Evolutionary conservation across 2,329 filamentous ascomycete species (phyloP).

Genomic region (Pleochaeta shiraiana): DNA sequence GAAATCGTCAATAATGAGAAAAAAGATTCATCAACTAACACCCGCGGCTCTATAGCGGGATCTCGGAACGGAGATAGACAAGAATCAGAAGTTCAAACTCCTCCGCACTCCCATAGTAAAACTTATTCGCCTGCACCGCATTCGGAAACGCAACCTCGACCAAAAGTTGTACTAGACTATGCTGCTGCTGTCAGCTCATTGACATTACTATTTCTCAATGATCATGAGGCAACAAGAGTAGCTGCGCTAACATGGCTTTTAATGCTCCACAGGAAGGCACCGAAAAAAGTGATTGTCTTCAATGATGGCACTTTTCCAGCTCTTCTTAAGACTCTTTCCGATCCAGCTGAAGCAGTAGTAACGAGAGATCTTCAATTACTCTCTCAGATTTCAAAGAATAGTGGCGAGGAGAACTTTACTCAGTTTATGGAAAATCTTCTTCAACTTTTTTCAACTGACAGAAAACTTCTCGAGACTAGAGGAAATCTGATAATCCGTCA

Average conservation of each 20-base stretch:
- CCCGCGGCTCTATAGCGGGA: slow-evolving; percentile 20
- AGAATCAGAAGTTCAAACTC: slow-evolving; percentile 30
- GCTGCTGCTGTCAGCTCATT: slow-evolving; percentile 84
- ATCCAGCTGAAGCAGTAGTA: slow-evolving; percentile 87
- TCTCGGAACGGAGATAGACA: slow-evolving; percentile 28
- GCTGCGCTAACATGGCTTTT: slow-evolving; percentile 91
- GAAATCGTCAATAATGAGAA: slow-evolving; percentile 16
- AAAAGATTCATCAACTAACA: slow-evolving; percentile 16
- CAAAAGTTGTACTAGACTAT: slow-evolving; percentile 68
- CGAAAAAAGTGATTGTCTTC: slow-evolving; percentile 78
- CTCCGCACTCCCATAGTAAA: slow-evolving; percentile 18
- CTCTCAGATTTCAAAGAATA: slow-evolving; percentile 90
- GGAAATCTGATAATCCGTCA: slow-evolving; percentile 95
- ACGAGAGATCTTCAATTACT: slow-evolving; percentile 83
- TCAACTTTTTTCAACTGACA: slow-evolving; percentile 87
- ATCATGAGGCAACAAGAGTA: slow-evolving; percentile 88
- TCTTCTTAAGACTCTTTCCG: slow-evolving; percentile 84
- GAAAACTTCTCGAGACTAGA: slow-evolving; percentile 71
- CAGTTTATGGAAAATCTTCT: slow-evolving; percentile 97
- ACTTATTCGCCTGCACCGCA: slow-evolving; percentile 12
- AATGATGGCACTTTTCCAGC: slow-evolving; percentile 96
- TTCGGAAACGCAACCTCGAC: slow-evolving; percentile 25
- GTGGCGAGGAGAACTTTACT: slow-evolving; percentile 91
- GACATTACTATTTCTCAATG: slow-evolving; percentile 83
- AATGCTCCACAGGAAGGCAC: slow-evolving; percentile 92